A percentile compares a stretch with the other conserved stretches of the same genome.
phyloP scores from a whole-genome alignment of 2,329 filamentous ascomycete species.

The Elsinoe batatas region DNA sequence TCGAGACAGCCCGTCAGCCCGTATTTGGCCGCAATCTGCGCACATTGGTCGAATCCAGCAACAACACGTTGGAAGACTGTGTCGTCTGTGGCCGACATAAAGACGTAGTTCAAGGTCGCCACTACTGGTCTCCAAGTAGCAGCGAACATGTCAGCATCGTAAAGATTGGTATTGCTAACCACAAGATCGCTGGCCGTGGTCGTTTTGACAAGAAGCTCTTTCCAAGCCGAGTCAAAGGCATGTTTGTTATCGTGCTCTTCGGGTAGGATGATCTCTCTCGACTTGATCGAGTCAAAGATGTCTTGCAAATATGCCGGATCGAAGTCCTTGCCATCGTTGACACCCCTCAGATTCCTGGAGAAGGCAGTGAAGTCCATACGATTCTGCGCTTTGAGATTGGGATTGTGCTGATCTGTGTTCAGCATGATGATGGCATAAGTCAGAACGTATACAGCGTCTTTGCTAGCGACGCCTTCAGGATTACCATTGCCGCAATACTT shows the following conservation, averaged over 20 bases:
- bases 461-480: slow-evolving; percentile 67
- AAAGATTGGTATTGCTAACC: slow-evolving; percentile 83
- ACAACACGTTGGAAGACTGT: slow-evolving; percentile 89
- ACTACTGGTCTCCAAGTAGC: slow-evolving; percentile 93
- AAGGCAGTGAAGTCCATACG: slow-evolving; percentile 84
- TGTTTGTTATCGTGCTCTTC: slow-evolving; percentile 96
- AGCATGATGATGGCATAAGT: slow-evolving; percentile 96
- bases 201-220: slow-evolving; percentile 80
- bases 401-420: slow-evolving; percentile 95
- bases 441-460: slow-evolving; percentile 80
- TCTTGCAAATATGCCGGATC: slow-evolving; percentile 68
- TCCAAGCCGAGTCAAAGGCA: slow-evolving; percentile 96
- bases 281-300: slow-evolving; percentile 85
- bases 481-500: slow-evolving; percentile 65
- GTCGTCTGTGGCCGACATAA: slow-evolving; percentile 97
- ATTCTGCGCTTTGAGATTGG: slow-evolving; percentile 66
- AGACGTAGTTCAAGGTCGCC: slow-evolving; percentile 91
- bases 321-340: slow-evolving; percentile 81
- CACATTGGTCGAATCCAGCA: slow-evolving; percentile 91
- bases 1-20: slow-evolving; percentile 77
- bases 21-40: slow-evolving; percentile 80
- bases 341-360: slow-evolving; percentile 76
- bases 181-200: slow-evolving; percentile 63
- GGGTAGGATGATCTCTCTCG: slow-evolving; percentile 89
- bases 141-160: slow-evolving; percentile 94